Evolutionary conservation across 345 rosid species (phyloP), one percentile per base, ranked within the genome.

Genomic region (Ricinus communis): DNA sequence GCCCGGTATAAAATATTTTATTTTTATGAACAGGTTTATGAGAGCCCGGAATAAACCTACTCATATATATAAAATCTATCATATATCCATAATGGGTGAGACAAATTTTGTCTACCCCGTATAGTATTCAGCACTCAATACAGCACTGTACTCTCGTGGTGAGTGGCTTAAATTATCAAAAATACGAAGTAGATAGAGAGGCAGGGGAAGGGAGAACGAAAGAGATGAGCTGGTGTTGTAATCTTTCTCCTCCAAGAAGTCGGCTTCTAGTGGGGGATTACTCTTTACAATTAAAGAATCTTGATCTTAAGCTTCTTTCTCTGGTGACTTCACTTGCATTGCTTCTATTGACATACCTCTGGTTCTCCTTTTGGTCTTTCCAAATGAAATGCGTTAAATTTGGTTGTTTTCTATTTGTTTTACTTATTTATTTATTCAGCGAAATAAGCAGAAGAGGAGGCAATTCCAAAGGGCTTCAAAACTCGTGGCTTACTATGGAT

Each of bases 401-500:
- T 50, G 38, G 6, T 41, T n/a, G 31, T 13, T 21, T 9, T 15
- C 9, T 41, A n/a, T n/a, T n/a, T n/a, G n/a, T n/a, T n/a, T 53
- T 27, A 5, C 3, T 14, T 49, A 18, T 28, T 53, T 22, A 5
- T 18, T 24, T 36, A n/a, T 41, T 55, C 70, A 81, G 80, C 55
- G 66, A 27, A 51, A 80, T 55, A 51, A 78, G 70, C 77, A 77
- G 82, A 81, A 79, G 77, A 85, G 65, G 53, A 74, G 50, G 80
- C 70, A 40, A 49, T 47, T 81, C 63, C 79, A 61, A 38, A 74
- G 76, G 75, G 77, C 82, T 79, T 79, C 82, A 43, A 82, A 73
- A 46, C 73, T 79, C 58, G 79, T 81, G 38, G 91, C 98, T 80
- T 91, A 85, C 84, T 80, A 88, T 69, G 93, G 93, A 58, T 73